Evolutionary conservation across 1,284 basidiomycete genomes (phyloP), one percentile per base, ranked within the genome.

Genomic region (Dichomitus squalens): DNA sequence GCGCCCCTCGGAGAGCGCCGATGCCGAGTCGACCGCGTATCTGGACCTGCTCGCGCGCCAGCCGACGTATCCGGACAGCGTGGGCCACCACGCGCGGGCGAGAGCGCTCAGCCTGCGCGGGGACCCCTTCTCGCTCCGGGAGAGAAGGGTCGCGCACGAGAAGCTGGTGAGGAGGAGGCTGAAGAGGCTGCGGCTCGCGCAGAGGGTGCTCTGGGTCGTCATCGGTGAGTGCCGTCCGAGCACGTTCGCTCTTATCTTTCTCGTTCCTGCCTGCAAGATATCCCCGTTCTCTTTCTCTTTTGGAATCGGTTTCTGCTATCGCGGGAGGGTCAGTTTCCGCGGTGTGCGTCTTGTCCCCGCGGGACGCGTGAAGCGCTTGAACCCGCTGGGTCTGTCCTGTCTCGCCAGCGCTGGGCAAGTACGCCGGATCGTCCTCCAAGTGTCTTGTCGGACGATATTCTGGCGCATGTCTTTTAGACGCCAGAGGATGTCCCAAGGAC

Each of bases 11-110:
- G 63, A 63, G 4, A 64, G 70, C 39, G 70, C 71, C n/a, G 75
- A 72, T 36, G 70, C 71, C n/a, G 75, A 72, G 21, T 74, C 78
- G 36, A 60, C 75, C 29, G 74, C 75, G 6, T 82, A 81, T 66
- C 74, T 77, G 55, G 81, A 82, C 58, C 65, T 82, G 58, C 73
- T 79, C 11, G 68, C 82, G 36, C 73, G 73, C 18, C 80, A 81
- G 63, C 79, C 79, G 4, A 66, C 68, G 1, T 76, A 78, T 63
- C 78, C 77, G 1, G 70, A 70, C 51, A 72, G 70, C 11, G 29
- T 11, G 29, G 29, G 29, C 11, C 35, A 55, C 54, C 3, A 70
- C 72, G 31, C 68, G 49, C 9, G 52, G 39, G 9, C 43, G 33
- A 18, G 66, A 71, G 12, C 71, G 69, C 5, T 74, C 27, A 74